Conservation (phyloP, 2,329 filamentous ascomycete species). For the Aspergillus texensis region DNA sequence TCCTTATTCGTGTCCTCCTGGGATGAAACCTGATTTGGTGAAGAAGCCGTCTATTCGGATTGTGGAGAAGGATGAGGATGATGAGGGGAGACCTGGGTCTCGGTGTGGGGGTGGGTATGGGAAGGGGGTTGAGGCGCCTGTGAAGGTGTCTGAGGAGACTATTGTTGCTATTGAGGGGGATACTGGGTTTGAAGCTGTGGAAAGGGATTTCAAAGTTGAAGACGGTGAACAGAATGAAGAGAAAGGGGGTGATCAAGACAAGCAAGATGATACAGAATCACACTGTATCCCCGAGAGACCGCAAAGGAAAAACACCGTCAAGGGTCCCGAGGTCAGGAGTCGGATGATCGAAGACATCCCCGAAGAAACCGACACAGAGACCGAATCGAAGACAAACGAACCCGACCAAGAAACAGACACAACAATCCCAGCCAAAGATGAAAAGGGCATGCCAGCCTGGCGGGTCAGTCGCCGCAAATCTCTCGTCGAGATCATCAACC, state of each 20-base stretch:
- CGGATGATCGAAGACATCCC: constrained; percentile 25
- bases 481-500: constrained; percentile 24
- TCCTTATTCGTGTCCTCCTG: not conserved
- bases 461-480: constrained; percentile 22
- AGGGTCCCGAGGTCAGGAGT: constrained; percentile 16
- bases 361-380: constrained; percentile 17
- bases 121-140: not conserved
- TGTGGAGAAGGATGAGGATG: not conserved
- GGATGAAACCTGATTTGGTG: not conserved
- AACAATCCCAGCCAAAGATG: not conserved
- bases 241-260: not conserved
- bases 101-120: not conserved
- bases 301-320: not conserved
- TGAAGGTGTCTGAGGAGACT: not conserved
- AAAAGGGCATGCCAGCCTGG: constrained; percentile 12
- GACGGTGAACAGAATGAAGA: not conserved
- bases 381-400: not conserved
- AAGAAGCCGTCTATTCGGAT: not conserved
- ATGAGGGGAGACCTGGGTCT: not conserved
- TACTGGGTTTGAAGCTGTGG: not conserved
- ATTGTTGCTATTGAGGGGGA: not conserved
- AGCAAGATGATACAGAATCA: not conserved
- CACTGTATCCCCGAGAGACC: not conserved
- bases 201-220: not conserved
- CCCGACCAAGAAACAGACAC: not conserved